These are phyloP conservation scores for Aphanomyces astaci DNA, from an alignment of 352 stramenopile species.

Conservation along the genomic window DNA sequence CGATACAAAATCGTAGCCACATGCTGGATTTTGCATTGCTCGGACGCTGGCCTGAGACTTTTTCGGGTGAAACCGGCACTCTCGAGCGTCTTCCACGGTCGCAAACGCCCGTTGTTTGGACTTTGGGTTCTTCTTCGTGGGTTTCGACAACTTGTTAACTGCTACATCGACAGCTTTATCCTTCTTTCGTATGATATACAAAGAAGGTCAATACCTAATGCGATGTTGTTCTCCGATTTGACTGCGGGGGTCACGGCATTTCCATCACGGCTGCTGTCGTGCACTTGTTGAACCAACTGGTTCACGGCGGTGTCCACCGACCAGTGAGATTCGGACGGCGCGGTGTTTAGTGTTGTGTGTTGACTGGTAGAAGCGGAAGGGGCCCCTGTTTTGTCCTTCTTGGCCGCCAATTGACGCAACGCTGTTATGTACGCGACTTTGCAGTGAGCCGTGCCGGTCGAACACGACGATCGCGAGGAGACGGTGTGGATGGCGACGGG, in stretches of 20 bases:
- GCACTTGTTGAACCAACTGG: neutral
- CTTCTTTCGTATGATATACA: no score
- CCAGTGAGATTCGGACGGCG: no score
- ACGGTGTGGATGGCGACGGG: constrained; percentile 1
- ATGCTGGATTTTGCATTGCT: constrained; percentile 21
- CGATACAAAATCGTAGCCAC: constrained; percentile 21
- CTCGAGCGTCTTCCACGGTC: constrained; percentile 56
- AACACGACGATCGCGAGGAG: neutral
- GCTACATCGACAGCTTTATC: neutral
- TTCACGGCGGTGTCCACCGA: neutral
- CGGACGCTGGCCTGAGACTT: constrained; percentile 21
- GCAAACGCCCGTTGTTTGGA: constrained; percentile 44
- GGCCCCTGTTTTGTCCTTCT: neutral
- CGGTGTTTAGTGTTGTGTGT: no score
- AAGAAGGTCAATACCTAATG: neutral
- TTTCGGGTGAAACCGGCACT: constrained; percentile 58
- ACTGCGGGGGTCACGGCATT: neutral
- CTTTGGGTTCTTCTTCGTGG: constrained; percentile 28
- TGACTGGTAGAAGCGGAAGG: no score
- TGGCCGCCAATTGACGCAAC: neutral
- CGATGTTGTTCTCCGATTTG: neutral
- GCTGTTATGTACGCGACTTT: neutral
- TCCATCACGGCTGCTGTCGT: neutral
- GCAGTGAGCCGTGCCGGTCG: neutral
- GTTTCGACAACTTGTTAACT: constrained; percentile 41